Conservation (phyloP, 2,329 filamentous ascomycete species). For the Cercospora berteroae region DNA sequence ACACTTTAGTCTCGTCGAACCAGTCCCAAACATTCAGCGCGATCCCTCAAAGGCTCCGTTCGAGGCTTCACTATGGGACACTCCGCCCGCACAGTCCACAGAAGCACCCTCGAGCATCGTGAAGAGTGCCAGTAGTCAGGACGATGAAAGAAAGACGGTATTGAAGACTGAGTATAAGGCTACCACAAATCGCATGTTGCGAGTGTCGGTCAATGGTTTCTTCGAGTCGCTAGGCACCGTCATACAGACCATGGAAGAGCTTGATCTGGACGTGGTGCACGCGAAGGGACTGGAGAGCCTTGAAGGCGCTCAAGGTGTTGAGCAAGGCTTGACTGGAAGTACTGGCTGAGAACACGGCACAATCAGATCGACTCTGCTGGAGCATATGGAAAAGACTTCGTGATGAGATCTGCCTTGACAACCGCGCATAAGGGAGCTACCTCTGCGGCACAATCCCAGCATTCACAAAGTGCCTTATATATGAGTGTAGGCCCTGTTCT, state of each 20-base stretch:
- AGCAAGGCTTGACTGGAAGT: slow-evolving; percentile 39
- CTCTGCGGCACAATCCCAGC: not conserved
- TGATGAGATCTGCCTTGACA: not conserved
- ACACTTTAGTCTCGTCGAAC: slow-evolving; percentile 57
- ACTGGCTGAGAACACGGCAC: slow-evolving; percentile 18
- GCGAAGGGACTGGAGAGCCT: slow-evolving; percentile 43
- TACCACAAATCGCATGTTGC: slow-evolving; percentile 92
- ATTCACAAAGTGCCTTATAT: not conserved
- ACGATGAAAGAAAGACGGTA: slow-evolving; percentile 49
- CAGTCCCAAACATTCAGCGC: slow-evolving; percentile 16
- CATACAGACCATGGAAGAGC: slow-evolving; percentile 82
- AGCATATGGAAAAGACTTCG: not conserved
- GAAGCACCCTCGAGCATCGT: slow-evolving; percentile 7
- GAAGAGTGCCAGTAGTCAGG: slow-evolving; percentile 21
- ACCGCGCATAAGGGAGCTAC: not conserved
- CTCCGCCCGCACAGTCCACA: slow-evolving; percentile 5
- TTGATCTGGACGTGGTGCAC: slow-evolving; percentile 79
- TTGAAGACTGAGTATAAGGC: slow-evolving; percentile 77
- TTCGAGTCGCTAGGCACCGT: slow-evolving; percentile 86
- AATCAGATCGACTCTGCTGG: not conserved
- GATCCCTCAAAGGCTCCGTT: slow-evolving; percentile 19
- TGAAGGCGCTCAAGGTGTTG: slow-evolving; percentile 41
- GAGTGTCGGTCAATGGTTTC: slow-evolving; percentile 93
- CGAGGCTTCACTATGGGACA: slow-evolving; percentile 25
- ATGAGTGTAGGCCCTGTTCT: not conserved